phyloP scores from a whole-genome alignment of 2,329 filamentous ascomycete species.

The Mollisiaceae sp. region DNA sequence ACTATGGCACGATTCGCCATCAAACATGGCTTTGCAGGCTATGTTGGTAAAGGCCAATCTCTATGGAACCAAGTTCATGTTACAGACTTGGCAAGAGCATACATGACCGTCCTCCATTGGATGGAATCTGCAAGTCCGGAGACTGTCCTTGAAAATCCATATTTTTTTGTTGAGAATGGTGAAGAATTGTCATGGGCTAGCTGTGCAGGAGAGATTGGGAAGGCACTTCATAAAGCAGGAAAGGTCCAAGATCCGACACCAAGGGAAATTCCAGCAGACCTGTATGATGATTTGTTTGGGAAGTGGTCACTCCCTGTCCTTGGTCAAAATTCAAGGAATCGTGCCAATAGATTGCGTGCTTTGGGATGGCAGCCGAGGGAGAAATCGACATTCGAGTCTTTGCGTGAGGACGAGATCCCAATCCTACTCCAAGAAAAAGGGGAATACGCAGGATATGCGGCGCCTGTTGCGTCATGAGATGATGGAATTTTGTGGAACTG shows the following conservation, averaged over 20 bases:
- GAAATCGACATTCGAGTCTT: slow-evolving; percentile 45
- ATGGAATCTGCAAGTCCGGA: slow-evolving; percentile 45
- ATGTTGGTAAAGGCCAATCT: slow-evolving; percentile 50
- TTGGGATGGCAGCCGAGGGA: slow-evolving; percentile 53
- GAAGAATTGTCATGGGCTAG: slow-evolving; percentile 51
- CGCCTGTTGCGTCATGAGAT: slow-evolving; percentile 4
- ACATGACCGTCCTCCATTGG: slow-evolving; percentile 51
- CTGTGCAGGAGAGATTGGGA: slow-evolving; percentile 46
- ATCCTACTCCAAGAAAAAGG: background rate
- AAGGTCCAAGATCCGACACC: slow-evolving; percentile 46
- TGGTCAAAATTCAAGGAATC: slow-evolving; percentile 50
- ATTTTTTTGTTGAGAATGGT: slow-evolving; percentile 55
- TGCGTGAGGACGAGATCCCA: slow-evolving; percentile 12
- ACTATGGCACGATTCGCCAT: slow-evolving; percentile 53
- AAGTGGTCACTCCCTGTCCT: slow-evolving; percentile 45
- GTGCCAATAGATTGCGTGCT: slow-evolving; percentile 49
- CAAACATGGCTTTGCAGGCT: slow-evolving; percentile 52
- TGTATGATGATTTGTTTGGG: slow-evolving; percentile 49
- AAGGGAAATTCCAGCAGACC: slow-evolving; percentile 43
- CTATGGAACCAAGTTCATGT: slow-evolving; percentile 54
- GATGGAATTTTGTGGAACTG: background rate
- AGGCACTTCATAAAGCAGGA: slow-evolving; percentile 45
- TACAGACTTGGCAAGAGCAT: slow-evolving; percentile 51
- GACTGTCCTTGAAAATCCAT: slow-evolving; percentile 49
- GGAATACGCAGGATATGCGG: background rate